These are phyloP conservation scores for Clavispora carvajalis DNA, from an alignment of 805 yeast species.

Conservation along the genomic window DNA sequence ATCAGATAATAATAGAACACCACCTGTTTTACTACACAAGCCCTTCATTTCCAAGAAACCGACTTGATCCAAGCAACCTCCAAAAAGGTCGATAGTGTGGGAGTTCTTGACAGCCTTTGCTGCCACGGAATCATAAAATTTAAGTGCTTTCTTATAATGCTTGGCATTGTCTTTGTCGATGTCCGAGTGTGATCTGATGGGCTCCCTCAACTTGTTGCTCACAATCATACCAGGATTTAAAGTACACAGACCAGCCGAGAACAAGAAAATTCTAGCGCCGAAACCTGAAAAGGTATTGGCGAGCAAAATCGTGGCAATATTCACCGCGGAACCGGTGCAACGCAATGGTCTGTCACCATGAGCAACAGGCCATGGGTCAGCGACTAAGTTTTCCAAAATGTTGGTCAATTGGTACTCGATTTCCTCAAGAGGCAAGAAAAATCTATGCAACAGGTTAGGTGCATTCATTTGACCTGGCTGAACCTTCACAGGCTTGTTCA, in stretches of 20 bases:
- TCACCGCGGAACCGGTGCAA: conserved; percentile 89
- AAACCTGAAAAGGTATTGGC: conserved; percentile 79
- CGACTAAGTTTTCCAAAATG: conserved; percentile 69
- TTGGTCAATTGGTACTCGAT: conserved; percentile 81
- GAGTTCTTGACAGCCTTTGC: conserved; percentile 64
- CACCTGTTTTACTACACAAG: conserved; percentile 82
- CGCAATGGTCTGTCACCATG: conserved; percentile 81
- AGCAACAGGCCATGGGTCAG: conserved; percentile 86
- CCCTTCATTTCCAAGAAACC: conserved; percentile 93
- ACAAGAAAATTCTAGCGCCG: conserved; percentile 85
- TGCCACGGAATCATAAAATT: conserved; percentile 73
- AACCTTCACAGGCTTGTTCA: conserved; percentile 30
- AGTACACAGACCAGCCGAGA: conserved; percentile 94
- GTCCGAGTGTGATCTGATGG: conserved; percentile 95
- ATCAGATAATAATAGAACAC: conserved; percentile 81
- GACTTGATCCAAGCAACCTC: conserved; percentile 94
- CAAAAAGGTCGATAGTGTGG: conserved; percentile 84
- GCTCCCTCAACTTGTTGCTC: conserved; percentile 85
- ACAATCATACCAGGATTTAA: conserved; percentile 93
- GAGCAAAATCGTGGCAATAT: conserved; percentile 74
- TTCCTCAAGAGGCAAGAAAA: conserved; percentile 66
- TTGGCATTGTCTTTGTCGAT: conserved; percentile 86
- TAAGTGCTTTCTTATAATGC: conserved; percentile 80
- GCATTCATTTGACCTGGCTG: conserved; percentile 21
- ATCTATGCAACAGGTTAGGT: conserved; percentile 45